Base-by-base conservation (phyloP, 2,329 filamentous ascomycete species). In the Ascosphaera apis region DNA sequence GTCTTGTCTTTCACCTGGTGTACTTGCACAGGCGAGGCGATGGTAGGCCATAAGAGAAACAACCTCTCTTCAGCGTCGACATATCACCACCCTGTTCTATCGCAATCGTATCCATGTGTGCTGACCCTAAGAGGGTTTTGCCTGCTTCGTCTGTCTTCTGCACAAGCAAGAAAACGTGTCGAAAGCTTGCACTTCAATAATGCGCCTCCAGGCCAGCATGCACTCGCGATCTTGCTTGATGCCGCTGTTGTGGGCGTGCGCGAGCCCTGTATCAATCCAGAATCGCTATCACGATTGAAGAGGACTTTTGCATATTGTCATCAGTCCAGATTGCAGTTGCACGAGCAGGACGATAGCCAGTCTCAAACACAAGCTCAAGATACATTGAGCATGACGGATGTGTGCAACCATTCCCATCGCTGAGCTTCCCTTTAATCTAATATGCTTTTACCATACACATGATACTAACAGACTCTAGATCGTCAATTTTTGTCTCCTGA, bases 401-500 rank as follows among this genome's bases (percentile, higher is more conserved):
- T 25, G 11, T 25, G 21, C n/a, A n/a, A n/a, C n/a, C n/a, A n/a
- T n/a, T n/a, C n/a, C n/a, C 25, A 28, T 8, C 9, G 25, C 9
- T 8, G 9, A 13, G 25, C 25, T 28, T 13, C 9, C 25, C 25
- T 13, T 28, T 13, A 13, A 28, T 28, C 25, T 28, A 28, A 13
- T 13, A 28, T 28, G 9, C 13, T n/a, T n/a, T n/a, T n/a, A n/a
- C n/a, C n/a, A n/a, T n/a, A n/a, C n/a, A n/a, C n/a, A n/a, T n/a
- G n/a, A n/a, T n/a, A n/a, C n/a, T n/a, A n/a, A n/a, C n/a, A n/a
- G n/a, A n/a, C 13, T n/a, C 5, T n/a, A 32, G 31, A 67, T 86
- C 44, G 63, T 86, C 31, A 76, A 84, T 48, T 82, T 79, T 52
- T 67, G 69, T 18, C 69, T 93, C 31, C 83, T 76, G 70, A 63